A percentile compares a stretch with the other conserved stretches of the same genome.
phyloP scores from a whole-genome alignment of 108 stramenopile genomes.

The Cyclostephanos invisitatus region DNA sequence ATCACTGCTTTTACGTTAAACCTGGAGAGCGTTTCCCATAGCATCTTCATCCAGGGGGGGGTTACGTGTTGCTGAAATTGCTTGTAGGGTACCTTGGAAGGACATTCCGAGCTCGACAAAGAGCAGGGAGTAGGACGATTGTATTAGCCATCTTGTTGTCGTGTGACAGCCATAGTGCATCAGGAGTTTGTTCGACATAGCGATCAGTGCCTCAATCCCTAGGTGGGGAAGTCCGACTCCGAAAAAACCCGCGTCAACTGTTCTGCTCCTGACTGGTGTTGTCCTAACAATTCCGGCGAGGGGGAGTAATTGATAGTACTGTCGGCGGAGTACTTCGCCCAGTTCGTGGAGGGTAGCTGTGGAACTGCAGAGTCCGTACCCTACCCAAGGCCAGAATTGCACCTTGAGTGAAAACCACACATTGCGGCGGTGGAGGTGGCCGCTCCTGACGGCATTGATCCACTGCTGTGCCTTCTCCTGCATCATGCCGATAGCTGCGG shows the following conservation, averaged over 20 bases:
- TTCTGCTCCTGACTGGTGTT: background rate
- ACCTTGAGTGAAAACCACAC: background rate
- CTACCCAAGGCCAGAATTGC: background rate
- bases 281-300: background rate
- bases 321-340: background rate
- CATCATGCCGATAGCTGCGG: background rate
- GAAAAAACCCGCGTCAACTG: background rate
- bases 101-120: background rate
- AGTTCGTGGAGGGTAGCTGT: background rate
- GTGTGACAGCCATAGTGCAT: slow-evolving; percentile 4
- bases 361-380: background rate
- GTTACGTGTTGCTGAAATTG: background rate
- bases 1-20: background rate
- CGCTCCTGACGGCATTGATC: background rate
- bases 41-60: background rate
- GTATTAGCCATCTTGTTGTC: background rate
- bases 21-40: background rate
- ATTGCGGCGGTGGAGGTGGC: background rate
- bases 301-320: background rate
- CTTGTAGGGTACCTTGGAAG: background rate
- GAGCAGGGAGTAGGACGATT: background rate
- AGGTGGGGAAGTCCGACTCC: background rate
- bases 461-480: background rate
- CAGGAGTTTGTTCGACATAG: background rate
- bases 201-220: background rate